Percentiles rank a stretch among this genome's conserved stretches.
phyloP scores from a whole-genome alignment of 2,329 filamentous ascomycete genomes.

The Penicillium italicum region DNA sequence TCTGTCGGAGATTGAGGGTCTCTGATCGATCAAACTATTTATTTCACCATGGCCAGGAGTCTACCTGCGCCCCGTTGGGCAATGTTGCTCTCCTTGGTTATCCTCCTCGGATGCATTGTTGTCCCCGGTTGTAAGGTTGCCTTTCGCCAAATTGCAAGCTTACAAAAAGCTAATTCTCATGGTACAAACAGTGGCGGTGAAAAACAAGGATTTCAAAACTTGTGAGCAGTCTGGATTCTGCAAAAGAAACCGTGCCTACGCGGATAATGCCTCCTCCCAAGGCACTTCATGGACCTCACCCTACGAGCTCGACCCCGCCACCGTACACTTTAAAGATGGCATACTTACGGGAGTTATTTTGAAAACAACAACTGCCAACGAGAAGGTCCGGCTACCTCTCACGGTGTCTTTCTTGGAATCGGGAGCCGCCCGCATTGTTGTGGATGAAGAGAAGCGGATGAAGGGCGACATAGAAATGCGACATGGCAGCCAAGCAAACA shows the following conservation, averaged over 20 bases:
- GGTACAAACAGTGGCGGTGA: slow-evolving; percentile 65
- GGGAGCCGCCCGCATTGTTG: slow-evolving; percentile 77
- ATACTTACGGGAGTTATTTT: slow-evolving; percentile 75
- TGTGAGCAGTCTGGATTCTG: slow-evolving; percentile 96
- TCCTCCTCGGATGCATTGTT: slow-evolving; percentile 58
- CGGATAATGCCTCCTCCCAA: slow-evolving; percentile 67
- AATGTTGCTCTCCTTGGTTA: slow-evolving; percentile 58
- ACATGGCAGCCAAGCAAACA: slow-evolving; percentile 76
- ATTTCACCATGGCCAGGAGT: slow-evolving; percentile 49
- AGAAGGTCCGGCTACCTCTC: slow-evolving; percentile 74
- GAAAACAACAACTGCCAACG: slow-evolving; percentile 67
- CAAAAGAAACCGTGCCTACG: slow-evolving; percentile 86
- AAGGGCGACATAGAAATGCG: slow-evolving; percentile 86
- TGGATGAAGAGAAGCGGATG: slow-evolving; percentile 87
- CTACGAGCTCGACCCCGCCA: slow-evolving; percentile 70
- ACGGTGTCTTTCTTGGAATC: slow-evolving; percentile 86
- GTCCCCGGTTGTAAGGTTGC: slow-evolving; percentile 59
- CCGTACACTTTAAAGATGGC: slow-evolving; percentile 73
- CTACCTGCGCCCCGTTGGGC: slow-evolving; percentile 61
- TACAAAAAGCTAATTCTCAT: slow-evolving; percentile 5
- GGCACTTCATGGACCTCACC: slow-evolving; percentile 72
- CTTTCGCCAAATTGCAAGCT: not conserved
- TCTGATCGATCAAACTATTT: slow-evolving; percentile 28
- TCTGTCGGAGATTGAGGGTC: slow-evolving; percentile 32
- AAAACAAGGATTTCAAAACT: slow-evolving; percentile 96